Base-by-base conservation (phyloP, 192 early-diverging fungal genomes). In the Backusella tarrabulga region DNA sequence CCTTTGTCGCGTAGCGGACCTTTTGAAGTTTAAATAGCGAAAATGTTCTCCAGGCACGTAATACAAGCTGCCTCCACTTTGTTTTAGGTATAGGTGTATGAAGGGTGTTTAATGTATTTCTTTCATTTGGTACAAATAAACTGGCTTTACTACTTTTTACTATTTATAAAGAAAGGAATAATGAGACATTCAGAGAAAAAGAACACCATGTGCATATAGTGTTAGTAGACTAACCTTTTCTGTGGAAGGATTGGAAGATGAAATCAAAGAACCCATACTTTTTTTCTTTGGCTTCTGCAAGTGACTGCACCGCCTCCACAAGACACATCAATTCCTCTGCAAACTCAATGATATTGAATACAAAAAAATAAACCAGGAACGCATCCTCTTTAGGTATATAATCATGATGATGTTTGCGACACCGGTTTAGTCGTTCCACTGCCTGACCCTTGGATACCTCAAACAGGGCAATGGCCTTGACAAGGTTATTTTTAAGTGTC, bases 361-460 rank as follows among this genome's bases (percentile, higher is more conserved):
- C 91, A 77, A 94, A 94, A 74, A 93, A 96, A 76, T 92, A 91
- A 35, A 93, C 90, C 66, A 91, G 77, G 66, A 94, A 93, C 38
- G 94, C 88, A 79, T 92, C 89, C 80, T 94, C 93, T 19, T 90
- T 88, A 8, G 73, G 74, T 11, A 41, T 52, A 81, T 79, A 17
- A 72, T 81, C 21, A 67, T 68, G 41, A 60, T 84, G 41, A 6
- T 79, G 78, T 15, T 42, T 41, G 1, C 44, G 23, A 6, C 40
- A 29, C 1, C 23, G 23, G 63, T 90, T 85, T 9, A 90, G 76
- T 44, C 71, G 52, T 17, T 83, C 79, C 1, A 90, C 44, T 1
- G 87, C 87, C 52, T 82, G 77, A 4, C 78, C 78, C 67, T 90
- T 86, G 9, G 88, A 82, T 1, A 72, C 60, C 76, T 90, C 88